Conservation (phyloP, 441 rosid genomes). For the Macaranga tanarius region DNA sequence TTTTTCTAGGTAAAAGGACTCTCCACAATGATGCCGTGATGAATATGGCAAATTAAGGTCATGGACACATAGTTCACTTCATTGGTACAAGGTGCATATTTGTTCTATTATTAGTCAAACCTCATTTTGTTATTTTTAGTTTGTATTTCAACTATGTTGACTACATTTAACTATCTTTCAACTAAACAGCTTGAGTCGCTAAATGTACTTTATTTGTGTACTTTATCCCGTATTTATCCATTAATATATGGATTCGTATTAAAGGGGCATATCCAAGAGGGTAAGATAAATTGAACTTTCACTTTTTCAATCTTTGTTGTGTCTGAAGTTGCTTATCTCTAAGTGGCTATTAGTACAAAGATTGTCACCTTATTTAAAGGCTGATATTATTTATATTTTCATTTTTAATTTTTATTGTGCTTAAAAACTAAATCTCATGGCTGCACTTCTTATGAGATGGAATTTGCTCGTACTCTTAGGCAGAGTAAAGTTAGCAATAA, state of each 20-base stretch:
- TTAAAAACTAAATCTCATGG: conserved; percentile 3
- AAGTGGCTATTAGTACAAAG: background rate
- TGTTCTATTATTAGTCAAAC: conserved; percentile 4
- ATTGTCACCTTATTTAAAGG: conserved; percentile 40
- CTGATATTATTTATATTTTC: conserved; percentile 23
- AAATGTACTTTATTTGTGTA: no score
- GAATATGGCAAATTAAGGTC: conserved; percentile 82
- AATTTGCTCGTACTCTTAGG: conserved; percentile 88
- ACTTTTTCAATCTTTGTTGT: conserved; percentile 7
- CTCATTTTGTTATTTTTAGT: background rate
- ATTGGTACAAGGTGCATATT: conserved; percentile 73
- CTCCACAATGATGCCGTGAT: conserved; percentile 62
- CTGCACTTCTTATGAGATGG: conserved; percentile 71
- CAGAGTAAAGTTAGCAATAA: conserved; percentile 84
- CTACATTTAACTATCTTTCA: conserved; percentile 21
- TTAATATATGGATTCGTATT: conserved; percentile 92
- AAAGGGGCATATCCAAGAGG: conserved; percentile 80
- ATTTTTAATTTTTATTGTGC: background rate
- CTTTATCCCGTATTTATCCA: conserved; percentile 95
- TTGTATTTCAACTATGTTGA: background rate
- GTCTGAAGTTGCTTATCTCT: background rate
- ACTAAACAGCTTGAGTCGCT: conserved; percentile 84
- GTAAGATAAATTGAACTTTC: conserved; percentile 37
- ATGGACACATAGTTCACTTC: conserved; percentile 82
- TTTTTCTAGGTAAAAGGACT: conserved; percentile 65